These are phyloP conservation scores for Rutidosis leptorrhynchoides DNA, from an alignment of 129 eudicot genomes.

Conservation along the genomic window DNA sequence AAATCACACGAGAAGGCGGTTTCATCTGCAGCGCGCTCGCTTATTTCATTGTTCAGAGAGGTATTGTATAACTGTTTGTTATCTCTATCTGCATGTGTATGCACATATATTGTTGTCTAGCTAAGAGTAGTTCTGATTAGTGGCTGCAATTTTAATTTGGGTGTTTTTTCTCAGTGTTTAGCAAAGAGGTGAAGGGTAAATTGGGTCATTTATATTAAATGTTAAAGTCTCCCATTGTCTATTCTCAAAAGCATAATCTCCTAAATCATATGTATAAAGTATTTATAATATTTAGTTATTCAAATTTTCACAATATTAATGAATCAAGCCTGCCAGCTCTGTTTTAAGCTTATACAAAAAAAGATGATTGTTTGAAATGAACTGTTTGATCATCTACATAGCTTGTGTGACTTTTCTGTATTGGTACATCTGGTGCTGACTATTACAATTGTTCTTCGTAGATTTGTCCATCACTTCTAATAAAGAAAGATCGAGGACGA, in stretches of 20 bases:
- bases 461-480: constrained; percentile 88
- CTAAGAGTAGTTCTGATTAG: background rate
- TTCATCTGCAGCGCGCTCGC: constrained; percentile 93
- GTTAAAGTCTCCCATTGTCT: background rate
- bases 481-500: constrained; percentile 93
- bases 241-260: background rate
- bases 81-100: background rate
- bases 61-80: constrained; percentile 31
- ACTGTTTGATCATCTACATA: background rate
- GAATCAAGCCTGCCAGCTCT: background rate
- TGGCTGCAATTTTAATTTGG: background rate
- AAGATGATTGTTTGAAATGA: background rate
- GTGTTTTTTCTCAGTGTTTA: background rate
- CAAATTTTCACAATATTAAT: background rate
- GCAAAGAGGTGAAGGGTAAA: constrained; percentile 4
- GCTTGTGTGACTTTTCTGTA: background rate
- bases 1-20: constrained; percentile 90
- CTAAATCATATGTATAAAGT: background rate
- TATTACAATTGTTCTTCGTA: constrained; percentile 22
- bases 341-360: too few relatives aligned
- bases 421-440: constrained; percentile 6
- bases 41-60: constrained; percentile 88
- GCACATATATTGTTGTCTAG: background rate
- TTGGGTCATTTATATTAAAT: background rate
- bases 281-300: background rate